These are phyloP conservation scores for Fraxinus latifolia DNA, from an alignment of 305 asterid genomes.

Conservation along the genomic window DNA sequence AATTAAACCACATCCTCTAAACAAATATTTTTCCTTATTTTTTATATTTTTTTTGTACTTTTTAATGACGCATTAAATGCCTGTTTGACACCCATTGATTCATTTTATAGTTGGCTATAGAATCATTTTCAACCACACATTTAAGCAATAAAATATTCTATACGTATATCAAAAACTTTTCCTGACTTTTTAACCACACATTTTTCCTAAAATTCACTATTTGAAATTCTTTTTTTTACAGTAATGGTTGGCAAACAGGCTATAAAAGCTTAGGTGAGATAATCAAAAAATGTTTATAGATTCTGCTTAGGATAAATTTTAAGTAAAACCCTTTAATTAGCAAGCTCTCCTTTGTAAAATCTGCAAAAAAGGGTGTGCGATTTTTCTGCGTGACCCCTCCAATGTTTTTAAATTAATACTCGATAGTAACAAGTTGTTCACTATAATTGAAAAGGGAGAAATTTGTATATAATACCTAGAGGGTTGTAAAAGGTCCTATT, in stretches of 20 bases:
- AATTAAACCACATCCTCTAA: background rate
- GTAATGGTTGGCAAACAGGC: too few relatives aligned
- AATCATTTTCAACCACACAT: background rate
- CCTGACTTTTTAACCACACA: too few relatives aligned
- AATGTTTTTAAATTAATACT: background rate
- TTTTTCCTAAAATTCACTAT: too few relatives aligned
- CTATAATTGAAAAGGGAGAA: background rate
- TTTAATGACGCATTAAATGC: background rate
- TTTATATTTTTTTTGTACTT: too few relatives aligned
- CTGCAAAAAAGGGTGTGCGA: background rate
- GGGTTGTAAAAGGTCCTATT: background rate
- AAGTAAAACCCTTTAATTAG: conserved; percentile 7
- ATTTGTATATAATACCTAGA: background rate
- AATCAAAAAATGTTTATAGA: background rate
- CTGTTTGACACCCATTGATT: background rate
- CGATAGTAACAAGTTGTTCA: background rate
- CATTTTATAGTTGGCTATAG: background rate
- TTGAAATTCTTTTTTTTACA: too few relatives aligned
- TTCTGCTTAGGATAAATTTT: background rate
- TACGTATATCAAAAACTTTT: background rate
- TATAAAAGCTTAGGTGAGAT: background rate
- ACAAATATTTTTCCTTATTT: background rate
- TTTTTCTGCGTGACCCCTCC: background rate
- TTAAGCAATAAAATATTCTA: too few relatives aligned
- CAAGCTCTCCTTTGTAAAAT: background rate